Conservation (phyloP, 495 filamentous ascomycete genomes). For the Hypoxylon rickii region DNA sequence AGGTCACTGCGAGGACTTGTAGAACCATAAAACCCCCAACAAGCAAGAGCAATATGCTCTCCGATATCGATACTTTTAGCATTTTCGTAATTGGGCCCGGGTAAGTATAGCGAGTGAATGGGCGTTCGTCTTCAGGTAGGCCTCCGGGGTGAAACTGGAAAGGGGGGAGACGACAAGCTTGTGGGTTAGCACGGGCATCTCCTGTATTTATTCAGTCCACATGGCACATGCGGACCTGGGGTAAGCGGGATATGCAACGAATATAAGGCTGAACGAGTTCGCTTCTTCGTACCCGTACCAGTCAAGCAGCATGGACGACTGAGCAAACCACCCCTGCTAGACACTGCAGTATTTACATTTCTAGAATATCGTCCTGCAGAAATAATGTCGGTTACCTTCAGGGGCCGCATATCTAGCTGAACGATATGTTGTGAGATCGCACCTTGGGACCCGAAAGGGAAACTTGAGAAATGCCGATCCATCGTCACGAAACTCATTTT, state of each 20-base stretch:
- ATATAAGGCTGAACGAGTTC: constrained; percentile 9
- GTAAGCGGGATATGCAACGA: neutral
- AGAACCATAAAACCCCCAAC: constrained; percentile 11
- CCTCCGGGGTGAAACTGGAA: neutral
- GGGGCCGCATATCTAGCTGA: constrained; percentile 1
- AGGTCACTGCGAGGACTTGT: constrained; percentile 17
- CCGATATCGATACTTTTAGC: constrained; percentile 1
- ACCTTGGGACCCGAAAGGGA: constrained; percentile 13
- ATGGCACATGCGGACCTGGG: neutral
- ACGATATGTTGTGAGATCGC: constrained; percentile 11
- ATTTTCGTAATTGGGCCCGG: constrained; percentile 3
- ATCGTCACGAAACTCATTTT: neutral
- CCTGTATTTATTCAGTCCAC: constrained; percentile 13
- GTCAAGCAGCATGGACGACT: neutral
- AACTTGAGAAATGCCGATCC: constrained; percentile 6
- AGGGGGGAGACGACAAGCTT: constrained; percentile 1
- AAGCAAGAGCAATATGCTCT: constrained; percentile 14
- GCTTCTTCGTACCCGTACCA: constrained; percentile 7
- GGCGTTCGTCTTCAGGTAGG: constrained; percentile 1
- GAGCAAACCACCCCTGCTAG: constrained; percentile 1
- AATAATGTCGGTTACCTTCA: neutral
- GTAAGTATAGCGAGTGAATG: constrained; percentile 6
- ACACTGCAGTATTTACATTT: constrained; percentile 2
- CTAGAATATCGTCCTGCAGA: neutral
- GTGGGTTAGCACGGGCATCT: neutral